A percentile compares a stretch with the other conserved stretches of the same genome.
These are phyloP conservation scores for Blumeria hordei DNA, from an alignment of 2,329 filamentous ascomycete species.

Conservation along the genomic window DNA sequence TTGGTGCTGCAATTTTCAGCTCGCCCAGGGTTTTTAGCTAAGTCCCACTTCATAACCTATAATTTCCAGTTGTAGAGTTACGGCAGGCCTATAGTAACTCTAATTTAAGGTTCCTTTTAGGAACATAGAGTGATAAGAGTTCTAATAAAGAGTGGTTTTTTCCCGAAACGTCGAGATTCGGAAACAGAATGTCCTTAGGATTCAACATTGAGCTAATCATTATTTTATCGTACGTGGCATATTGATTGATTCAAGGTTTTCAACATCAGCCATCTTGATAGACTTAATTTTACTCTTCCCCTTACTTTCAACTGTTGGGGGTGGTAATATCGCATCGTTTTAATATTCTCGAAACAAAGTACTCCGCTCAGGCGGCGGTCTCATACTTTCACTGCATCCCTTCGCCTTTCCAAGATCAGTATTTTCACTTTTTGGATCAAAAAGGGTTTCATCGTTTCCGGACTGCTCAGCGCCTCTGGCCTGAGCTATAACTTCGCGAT, in stretches of 20 bases:
- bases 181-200: neutral
- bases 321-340: no score
- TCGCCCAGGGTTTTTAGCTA: neutral
- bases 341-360: no score
- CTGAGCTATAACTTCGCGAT: neutral
- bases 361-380: neutral
- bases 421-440: neutral
- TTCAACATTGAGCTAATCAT: neutral
- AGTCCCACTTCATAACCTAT: neutral
- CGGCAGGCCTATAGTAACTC: neutral
- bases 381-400: neutral
- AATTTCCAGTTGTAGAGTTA: neutral
- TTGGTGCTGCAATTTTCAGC: neutral
- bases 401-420: neutral
- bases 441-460: neutral
- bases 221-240: neutral
- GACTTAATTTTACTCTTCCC: neutral
- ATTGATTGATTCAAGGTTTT: neutral
- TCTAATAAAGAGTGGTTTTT: neutral
- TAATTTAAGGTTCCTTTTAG: neutral
- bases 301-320: neutral
- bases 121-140: neutral
- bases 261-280: neutral
- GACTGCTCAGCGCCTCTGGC: neutral
- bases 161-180: neutral